phyloP scores from a whole-genome alignment of 2,329 filamentous ascomycete genomes.

The Colletotrichum eleusines region DNA sequence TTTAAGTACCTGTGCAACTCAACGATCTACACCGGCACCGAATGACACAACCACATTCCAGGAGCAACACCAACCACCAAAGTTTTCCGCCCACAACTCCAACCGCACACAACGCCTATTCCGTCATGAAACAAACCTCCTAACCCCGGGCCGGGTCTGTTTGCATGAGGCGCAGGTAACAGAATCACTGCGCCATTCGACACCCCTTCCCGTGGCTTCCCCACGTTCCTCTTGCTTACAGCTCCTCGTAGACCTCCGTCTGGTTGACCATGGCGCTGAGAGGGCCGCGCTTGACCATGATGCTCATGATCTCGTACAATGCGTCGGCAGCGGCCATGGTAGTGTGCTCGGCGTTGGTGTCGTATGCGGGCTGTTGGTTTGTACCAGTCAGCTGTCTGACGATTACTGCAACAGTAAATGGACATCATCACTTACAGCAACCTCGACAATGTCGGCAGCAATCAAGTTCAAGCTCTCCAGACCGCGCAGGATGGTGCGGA shows the following conservation, averaged over 20 bases:
- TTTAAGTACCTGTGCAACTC: neutral
- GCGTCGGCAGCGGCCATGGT: conserved; percentile 80
- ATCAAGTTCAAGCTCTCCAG: conserved; percentile 77
- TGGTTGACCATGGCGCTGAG: conserved; percentile 57
- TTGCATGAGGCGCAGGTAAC: neutral
- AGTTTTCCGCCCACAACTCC: conserved; percentile 9
- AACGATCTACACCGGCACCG: neutral
- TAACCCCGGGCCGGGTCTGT: no score
- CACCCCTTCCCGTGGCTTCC: neutral
- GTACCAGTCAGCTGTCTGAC: neutral
- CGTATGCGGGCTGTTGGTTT: conserved; percentile 68
- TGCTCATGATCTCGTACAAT: conserved; percentile 82
- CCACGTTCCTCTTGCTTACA: conserved; percentile 7
- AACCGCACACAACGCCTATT: conserved; percentile 10
- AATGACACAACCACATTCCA: neutral
- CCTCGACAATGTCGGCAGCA: conserved; percentile 79
- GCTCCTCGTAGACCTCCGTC: conserved; percentile 34
- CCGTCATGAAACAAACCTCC: neutral
- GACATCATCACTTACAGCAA: conserved; percentile 66
- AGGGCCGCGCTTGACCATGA: conserved; percentile 85
- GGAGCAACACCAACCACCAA: neutral
- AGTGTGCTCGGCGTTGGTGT: conserved; percentile 78
- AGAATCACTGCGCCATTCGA: neutral
- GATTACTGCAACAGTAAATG: neutral
- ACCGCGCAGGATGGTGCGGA: conserved; percentile 77